Percentiles rank a stretch among this genome's conserved stretches.
phyloP scores from a whole-genome alignment of 225 moss, liverwort and hornwort genomes.

The Sphagnum contortum region DNA sequence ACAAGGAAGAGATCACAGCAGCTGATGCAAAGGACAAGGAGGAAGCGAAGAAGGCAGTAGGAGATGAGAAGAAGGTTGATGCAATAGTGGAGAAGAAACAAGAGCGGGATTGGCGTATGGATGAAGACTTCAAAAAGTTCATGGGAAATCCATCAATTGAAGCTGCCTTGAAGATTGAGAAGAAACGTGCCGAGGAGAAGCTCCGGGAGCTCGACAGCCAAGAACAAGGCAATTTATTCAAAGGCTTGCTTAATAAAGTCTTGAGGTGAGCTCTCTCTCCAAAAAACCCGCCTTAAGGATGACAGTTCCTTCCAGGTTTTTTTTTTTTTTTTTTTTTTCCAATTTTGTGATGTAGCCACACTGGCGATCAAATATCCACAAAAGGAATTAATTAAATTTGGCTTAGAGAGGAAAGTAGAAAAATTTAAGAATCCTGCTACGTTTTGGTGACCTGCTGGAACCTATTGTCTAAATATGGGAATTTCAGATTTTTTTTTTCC shows the following conservation, averaged over 20 bases:
- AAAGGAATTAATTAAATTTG: no score
- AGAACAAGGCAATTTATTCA: constrained; percentile 69
- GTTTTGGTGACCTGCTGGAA: no score
- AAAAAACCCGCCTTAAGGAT: no score
- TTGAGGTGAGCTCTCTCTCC: constrained; percentile 18
- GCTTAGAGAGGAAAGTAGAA: no score
- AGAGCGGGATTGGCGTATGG: constrained; percentile 79
- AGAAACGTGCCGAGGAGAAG: constrained; percentile 72
- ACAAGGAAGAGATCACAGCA: constrained; percentile 9
- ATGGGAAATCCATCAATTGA: constrained; percentile 94
- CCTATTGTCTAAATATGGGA: no score
- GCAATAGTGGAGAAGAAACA: constrained; percentile 50
- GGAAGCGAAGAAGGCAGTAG: constrained; percentile 9
- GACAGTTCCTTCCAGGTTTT: no score
- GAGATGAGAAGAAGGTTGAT: constrained; percentile 20
- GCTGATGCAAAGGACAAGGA: constrained; percentile 13
- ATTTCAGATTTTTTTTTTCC: no score
- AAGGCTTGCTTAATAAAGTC: constrained; percentile 41
- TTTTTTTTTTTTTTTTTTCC: background rate
- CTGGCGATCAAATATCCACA: no score
- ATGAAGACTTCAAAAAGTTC: constrained; percentile 76
- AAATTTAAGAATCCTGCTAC: no score
- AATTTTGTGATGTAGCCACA: no score
- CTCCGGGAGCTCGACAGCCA: constrained; percentile 58
- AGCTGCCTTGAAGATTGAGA: constrained; percentile 81